Conservation (phyloP, 192 early-diverging fungal genomes). For the Chytriomyces sp. region DNA sequence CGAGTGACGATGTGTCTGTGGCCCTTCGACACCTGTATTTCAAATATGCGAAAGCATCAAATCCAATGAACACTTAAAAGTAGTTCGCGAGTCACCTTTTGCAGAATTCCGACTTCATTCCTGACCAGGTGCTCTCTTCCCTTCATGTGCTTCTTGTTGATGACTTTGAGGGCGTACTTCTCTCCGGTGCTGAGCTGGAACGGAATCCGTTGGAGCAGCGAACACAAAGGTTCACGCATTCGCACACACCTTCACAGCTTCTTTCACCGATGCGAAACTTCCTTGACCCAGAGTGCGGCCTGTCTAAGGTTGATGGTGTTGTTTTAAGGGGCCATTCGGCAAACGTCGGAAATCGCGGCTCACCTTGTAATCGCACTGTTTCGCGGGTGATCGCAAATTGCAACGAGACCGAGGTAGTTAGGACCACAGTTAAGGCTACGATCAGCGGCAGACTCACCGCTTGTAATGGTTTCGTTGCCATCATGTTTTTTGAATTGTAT, state of each 20-base stretch:
- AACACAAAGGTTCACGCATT: background rate
- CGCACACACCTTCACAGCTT: conserved; percentile 49
- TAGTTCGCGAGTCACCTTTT: conserved; percentile 38
- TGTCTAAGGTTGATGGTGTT: conserved; percentile 37
- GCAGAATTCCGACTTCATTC: conserved; percentile 88
- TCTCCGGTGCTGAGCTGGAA: conserved; percentile 66
- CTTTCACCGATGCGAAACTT: conserved; percentile 56
- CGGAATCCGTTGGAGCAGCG: background rate
- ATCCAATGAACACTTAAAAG: too few relatives aligned
- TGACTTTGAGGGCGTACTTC: conserved; percentile 89
- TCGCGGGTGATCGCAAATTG: background rate
- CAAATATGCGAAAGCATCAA: too few relatives aligned
- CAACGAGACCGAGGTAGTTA: background rate
- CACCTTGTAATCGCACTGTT: conserved; percentile 29
- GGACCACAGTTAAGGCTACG: background rate
- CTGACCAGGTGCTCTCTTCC: conserved; percentile 86
- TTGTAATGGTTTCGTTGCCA: background rate
- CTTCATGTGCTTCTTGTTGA: conserved; percentile 81
- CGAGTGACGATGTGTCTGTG: conserved; percentile 91
- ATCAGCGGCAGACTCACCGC: background rate
- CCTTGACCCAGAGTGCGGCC: conserved; percentile 55
- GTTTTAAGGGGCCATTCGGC: background rate
- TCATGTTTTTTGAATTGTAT: too few relatives aligned
- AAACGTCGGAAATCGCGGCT: background rate
- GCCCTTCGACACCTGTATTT: conserved; percentile 55